These are phyloP conservation scores for Paramecium tetraurelia DNA, from an alignment of 73 alveolate genomes.

Conservation along the genomic window DNA sequence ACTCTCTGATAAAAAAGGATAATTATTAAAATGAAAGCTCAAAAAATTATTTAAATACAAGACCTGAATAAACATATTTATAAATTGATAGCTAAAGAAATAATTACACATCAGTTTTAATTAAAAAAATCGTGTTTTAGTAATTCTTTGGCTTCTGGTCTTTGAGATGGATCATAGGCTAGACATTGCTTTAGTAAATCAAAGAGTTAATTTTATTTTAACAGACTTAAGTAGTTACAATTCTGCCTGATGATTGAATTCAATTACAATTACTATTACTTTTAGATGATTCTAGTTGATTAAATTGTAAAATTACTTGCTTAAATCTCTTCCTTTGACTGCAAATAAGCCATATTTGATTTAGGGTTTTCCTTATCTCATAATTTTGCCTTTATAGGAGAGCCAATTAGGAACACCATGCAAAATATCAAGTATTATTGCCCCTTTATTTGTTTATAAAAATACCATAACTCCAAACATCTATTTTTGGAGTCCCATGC, in stretches of 20 bases:
- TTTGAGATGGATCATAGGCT: not conserved
- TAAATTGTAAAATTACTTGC: not conserved
- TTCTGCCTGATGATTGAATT: not conserved
- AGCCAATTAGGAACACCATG: conserved; percentile 86
- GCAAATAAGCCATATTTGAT: conserved; percentile 53
- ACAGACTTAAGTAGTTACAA: not conserved
- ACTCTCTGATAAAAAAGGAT: no score
- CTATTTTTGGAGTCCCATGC: conserved; percentile 70
- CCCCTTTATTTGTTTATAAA: conserved; percentile 55
- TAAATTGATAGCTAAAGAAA: no score
- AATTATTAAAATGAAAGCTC: no score
- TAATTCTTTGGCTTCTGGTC: not conserved
- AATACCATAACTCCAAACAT: conserved; percentile 79
- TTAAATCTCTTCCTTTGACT: conserved; percentile 45
- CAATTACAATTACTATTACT: not conserved
- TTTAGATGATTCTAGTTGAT: not conserved
- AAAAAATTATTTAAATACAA: no score
- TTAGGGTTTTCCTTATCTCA: conserved; percentile 27
- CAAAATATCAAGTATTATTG: conserved; percentile 74
- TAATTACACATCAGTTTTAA: not conserved
- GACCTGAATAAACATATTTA: no score
- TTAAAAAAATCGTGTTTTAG: conserved; percentile 12
- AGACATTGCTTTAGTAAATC: not conserved
- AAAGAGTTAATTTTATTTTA: not conserved
- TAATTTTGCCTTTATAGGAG: conserved; percentile 70